Evolutionary conservation across 2,329 filamentous ascomycete genomes (phyloP).

Genomic region (Talaromyces sp.): DNA sequence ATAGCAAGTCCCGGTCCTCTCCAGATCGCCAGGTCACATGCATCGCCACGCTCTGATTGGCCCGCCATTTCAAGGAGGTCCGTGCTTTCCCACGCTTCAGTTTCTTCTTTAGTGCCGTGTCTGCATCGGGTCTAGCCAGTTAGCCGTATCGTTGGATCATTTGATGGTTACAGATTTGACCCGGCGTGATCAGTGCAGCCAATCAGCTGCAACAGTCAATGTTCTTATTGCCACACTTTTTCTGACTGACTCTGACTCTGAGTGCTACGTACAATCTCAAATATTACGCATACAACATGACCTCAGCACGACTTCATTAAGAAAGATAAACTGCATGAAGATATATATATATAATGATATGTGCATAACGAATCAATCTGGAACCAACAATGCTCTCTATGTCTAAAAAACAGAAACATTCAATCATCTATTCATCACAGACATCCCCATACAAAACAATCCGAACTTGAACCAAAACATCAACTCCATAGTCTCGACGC

Average conservation of each 20-base stretch:
- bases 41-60: neutral
- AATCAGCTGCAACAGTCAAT: neutral
- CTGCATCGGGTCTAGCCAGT: no score
- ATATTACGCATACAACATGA: no score
- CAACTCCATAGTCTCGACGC: slow-evolving; percentile 5
- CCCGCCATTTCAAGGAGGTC: slow-evolving; percentile 10
- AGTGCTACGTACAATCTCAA: no score
- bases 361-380: neutral
- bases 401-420: slow-evolving; percentile 1
- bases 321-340: no score
- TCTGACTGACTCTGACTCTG: neutral
- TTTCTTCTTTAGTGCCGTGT: neutral
- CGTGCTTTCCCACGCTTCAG: neutral
- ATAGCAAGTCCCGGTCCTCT: neutral
- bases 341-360: neutral
- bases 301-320: no score
- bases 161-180: no score
- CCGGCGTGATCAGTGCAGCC: neutral
- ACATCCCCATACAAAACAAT: neutral
- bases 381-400: neutral
- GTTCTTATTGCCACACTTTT: neutral
- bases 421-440: neutral
- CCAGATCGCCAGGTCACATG: slow-evolving; percentile 3
- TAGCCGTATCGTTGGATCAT: no score
- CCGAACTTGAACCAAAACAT: neutral